Evolutionary conservation across 768 basidiomycete species (phyloP).

Genomic region (Cyclocybe cylindracea): DNA sequence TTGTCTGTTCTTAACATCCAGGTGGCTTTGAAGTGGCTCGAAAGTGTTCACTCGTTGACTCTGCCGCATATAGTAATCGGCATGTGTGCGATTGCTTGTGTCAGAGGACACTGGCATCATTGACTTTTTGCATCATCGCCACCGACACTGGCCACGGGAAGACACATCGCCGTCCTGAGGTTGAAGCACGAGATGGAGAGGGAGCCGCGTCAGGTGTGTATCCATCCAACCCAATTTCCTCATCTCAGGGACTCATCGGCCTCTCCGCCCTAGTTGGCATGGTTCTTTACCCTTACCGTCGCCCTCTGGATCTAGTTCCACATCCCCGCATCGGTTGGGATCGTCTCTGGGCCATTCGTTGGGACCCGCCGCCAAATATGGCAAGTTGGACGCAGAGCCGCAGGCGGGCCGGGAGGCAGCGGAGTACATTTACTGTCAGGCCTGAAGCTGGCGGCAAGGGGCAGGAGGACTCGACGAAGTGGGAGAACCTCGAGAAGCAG

Average conservation of each 20-base stretch:
- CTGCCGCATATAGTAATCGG: no score
- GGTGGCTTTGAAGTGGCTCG: no score
- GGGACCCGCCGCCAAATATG: constrained; percentile 77
- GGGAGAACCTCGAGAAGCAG: constrained; percentile 55
- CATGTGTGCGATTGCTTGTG: no score
- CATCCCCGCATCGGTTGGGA: constrained; percentile 62
- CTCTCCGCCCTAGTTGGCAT: constrained; percentile 53
- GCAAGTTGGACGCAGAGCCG: constrained; percentile 84
- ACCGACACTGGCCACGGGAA: constrained; percentile 82
- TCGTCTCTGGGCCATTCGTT: constrained; percentile 83
- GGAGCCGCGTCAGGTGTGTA: constrained; percentile 56
- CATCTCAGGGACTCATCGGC: background rate
- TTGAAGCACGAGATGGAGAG: constrained; percentile 70
- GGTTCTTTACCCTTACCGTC: constrained; percentile 83
- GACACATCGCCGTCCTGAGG: constrained; percentile 74
- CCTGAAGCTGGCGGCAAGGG: constrained; percentile 48
- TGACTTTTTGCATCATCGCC: constrained; percentile 49
- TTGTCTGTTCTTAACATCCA: no score
- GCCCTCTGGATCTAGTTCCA: constrained; percentile 61
- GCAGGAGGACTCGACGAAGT: constrained; percentile 46
- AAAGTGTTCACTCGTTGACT: no score
- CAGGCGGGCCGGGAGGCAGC: constrained; percentile 70
- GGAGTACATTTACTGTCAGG: constrained; percentile 77
- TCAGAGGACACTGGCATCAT: no score
- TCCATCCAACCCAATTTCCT: background rate